Evolutionary conservation across 2,329 filamentous ascomycete genomes (phyloP), one percentile per base, ranked within the genome.

Genomic region (Trichophaea hybrida): DNA sequence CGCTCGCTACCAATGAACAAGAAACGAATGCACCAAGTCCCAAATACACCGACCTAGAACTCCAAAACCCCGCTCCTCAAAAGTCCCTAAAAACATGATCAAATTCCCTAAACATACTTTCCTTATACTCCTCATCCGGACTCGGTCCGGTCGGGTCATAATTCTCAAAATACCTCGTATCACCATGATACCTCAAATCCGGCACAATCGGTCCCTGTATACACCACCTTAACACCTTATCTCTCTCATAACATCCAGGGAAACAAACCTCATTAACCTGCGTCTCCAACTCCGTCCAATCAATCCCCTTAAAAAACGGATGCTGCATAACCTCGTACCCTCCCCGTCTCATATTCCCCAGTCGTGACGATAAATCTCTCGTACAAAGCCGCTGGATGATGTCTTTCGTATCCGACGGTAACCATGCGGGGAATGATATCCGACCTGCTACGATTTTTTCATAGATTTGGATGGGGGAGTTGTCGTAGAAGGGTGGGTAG

Each of bases 391-490:
- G 81, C 46, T 79, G 80, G 71, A 91, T 88, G 63, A 93, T 80
- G 70, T 88, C 82, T 69, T 86, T 80, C 4, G 86, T 86, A 57
- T 82, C 79, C 40, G 59, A 59, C 1, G 80, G 80, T n/a, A 82
- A 76, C 57, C 75, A 73, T 10, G 79, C 77, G 1, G 87, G 86
- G 72, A 88, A 91, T 59, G 82, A 76, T 62, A 91, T 79, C 37
- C 84, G 83, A 68, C 86, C 86, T 70, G 87, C 84, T 34, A 91
- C 83, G 68, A 91, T 91, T 72, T 85, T 82, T 71, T 88, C 87
- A 73, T 91, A 91, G 60, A 91, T 91, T 71, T 90, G 87, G 65
- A 91, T 86, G 1, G 86, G 86, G 65, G 89, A 91, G 65, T 87
- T 83, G 69, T 90, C 84, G 85, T 86, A 93, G 70, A 91, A 93